phyloP scores from a whole-genome alignment of 176 grass and related monocot species.

The Tillandsia fasciculata region DNA sequence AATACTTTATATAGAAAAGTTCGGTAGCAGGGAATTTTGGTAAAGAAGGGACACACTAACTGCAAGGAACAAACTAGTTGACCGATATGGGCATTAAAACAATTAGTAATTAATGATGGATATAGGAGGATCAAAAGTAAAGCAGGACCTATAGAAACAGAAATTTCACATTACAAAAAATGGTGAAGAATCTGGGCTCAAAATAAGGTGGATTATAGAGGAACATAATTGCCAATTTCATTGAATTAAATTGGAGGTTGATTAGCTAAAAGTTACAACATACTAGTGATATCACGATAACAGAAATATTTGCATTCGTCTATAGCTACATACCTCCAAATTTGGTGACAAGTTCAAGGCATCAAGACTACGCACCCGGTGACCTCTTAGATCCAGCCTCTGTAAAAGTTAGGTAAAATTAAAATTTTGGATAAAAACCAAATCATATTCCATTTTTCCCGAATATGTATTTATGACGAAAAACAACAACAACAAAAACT shows the following conservation, averaged over 20 bases:
- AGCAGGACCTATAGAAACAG: background rate
- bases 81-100: background rate
- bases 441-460: background rate
- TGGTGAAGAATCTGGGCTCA: background rate
- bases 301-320: slow-evolving; percentile 9
- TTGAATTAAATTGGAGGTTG: background rate
- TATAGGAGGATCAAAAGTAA: background rate
- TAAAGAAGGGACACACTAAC: background rate
- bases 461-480: background rate
- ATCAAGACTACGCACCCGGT: slow-evolving; percentile 64
- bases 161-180: background rate
- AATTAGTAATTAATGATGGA: background rate
- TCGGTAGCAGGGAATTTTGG: background rate
- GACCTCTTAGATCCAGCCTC: slow-evolving; percentile 89
- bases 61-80: background rate
- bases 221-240: background rate
- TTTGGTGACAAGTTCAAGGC: slow-evolving; percentile 64
- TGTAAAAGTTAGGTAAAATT: slow-evolving; percentile 17
- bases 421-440: background rate
- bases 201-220: background rate
- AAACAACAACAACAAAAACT: slow-evolving; percentile 1
- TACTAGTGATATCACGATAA: slow-evolving; percentile 19
- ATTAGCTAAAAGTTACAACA: background rate
- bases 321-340: slow-evolving; percentile 54
- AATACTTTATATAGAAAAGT: too few species aligned